Evolutionary conservation across 306 rosid species (phyloP).

Genomic region (Lathyrus tuberosus): DNA sequence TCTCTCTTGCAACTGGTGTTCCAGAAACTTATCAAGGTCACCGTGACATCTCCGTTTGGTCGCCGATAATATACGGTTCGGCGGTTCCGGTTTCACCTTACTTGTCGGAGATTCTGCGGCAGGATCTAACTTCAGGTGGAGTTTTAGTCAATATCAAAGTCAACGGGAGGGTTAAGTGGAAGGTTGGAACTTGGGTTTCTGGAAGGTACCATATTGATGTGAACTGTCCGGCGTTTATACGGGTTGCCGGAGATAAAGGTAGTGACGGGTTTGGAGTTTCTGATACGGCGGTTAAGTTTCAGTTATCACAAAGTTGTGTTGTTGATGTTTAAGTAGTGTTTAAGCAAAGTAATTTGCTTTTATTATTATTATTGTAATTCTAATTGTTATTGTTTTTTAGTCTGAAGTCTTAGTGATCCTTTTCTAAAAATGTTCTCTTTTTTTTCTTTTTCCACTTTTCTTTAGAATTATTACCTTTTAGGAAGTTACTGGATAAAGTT

Average conservation of each 20-base stretch:
- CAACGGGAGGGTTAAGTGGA: conserved; percentile 69
- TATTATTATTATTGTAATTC: not conserved
- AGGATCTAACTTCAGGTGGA: conserved; percentile 54
- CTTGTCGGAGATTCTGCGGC: conserved; percentile 33
- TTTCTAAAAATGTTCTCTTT: not conserved
- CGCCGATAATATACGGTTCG: conserved; percentile 56
- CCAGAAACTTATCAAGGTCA: conserved; percentile 69
- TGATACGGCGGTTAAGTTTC: conserved; percentile 51
- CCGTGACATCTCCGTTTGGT: conserved; percentile 62
- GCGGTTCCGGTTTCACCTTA: conserved; percentile 58
- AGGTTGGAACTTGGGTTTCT: conserved; percentile 78
- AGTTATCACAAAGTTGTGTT: conserved; percentile 53
- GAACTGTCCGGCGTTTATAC: conserved; percentile 67
- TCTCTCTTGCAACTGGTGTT: conserved; percentile 47
- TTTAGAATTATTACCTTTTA: not conserved
- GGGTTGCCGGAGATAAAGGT: conserved; percentile 29
- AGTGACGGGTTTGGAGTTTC: conserved; percentile 8
- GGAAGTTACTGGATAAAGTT: not conserved
- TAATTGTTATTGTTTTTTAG: not conserved
- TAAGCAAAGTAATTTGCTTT: conserved; percentile 29
- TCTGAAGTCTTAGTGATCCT: not conserved
- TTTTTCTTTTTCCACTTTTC: not conserved
- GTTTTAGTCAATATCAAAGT: conserved; percentile 56
- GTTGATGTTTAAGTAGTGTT: conserved; percentile 56
- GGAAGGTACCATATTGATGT: conserved; percentile 60